Base-by-base conservation (phyloP, 495 filamentous ascomycete genomes). In the Daldinia caldariorum region DNA sequence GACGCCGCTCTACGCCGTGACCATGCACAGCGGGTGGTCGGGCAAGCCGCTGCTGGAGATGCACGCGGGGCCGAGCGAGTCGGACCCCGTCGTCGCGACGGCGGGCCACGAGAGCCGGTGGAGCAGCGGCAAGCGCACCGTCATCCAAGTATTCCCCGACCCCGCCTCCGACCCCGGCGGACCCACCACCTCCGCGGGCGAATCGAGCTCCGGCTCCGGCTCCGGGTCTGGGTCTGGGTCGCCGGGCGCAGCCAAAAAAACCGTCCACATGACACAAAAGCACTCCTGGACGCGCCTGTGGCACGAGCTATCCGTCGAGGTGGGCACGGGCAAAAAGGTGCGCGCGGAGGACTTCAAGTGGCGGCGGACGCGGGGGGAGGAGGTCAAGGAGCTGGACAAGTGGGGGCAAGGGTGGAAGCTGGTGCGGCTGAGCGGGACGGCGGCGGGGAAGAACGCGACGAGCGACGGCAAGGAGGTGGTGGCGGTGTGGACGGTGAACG, bases 381-480 rank as follows among this genome's bases (percentile, higher is more conserved):
- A 76, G 50, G 64, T 78, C 9, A 43, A 32, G 63, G 61, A 61
- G 39, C 58, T 77, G 6, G 61, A 68, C 63, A 63, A 60, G 13
- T 47, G 38, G 8, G 20, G 54, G 22, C 37, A 56, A 35, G 75
- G 75, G 4, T 74, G 68, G 68, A 77, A 77, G 66, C 66, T 77
- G 10, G 74, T 76, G 34, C 73, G 74, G 8, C 31, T 76, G 1
- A 54, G 50, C 12, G 60, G 66, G 35, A 18, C 31, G 31, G 22
- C 43, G 6, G 0, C 20, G 39, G 66, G 67, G n/a, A 38, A 10
- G 73, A 70, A 63, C 13, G 58, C 49, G 14, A 62, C 73, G 37
- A 78, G 76, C 60, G 76, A 76, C 54, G 76, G 74, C 3, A 67
- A 66, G 32, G 76, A 78, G 39, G 31, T 78, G 18, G 71, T 78